Conservation (phyloP, 1,284 basidiomycete species). For the Ganoderma resinaceum region DNA sequence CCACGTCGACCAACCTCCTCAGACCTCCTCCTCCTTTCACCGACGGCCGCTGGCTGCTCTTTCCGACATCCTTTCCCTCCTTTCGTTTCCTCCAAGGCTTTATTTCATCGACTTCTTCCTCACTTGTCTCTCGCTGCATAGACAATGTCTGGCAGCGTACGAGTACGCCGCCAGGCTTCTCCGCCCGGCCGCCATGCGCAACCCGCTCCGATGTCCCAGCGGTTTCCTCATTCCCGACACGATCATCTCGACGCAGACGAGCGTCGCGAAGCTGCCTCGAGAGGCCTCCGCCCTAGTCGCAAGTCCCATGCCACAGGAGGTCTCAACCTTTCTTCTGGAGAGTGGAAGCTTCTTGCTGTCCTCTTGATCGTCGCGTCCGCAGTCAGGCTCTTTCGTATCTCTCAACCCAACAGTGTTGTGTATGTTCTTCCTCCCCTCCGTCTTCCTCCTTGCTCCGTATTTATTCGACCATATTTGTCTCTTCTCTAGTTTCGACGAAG, state of each 20-base stretch:
- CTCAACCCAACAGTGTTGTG: constrained; percentile 89
- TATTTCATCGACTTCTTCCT: background rate
- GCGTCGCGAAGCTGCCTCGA: constrained; percentile 70
- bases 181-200: constrained; percentile 59
- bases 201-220: constrained; percentile 48
- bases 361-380: constrained; percentile 72
- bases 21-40: background rate
- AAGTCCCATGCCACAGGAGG: constrained; percentile 65
- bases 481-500: constrained; percentile 86
- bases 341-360: constrained; percentile 74
- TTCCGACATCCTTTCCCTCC: constrained; percentile 15
- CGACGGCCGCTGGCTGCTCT: constrained; percentile 13
- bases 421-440: constrained; percentile 50
- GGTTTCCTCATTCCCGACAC: constrained; percentile 67
- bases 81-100: constrained; percentile 10
- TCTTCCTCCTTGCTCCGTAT: background rate
- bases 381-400: constrained; percentile 83
- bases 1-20: constrained; percentile 22
- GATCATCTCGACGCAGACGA: constrained; percentile 77
- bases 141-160: constrained; percentile 44
- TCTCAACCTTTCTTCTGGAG: constrained; percentile 67
- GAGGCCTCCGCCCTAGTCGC: constrained; percentile 64
- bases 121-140: constrained; percentile 5
- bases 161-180: constrained; percentile 70
- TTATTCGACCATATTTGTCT: background rate